A percentile compares a stretch with the other conserved stretches of the same genome.
phyloP scores from a whole-genome alignment of 78 protist species.

The slime mould (Dictyostelium discoideum) region dicty_2.7 NC_007091.3:1760001-1760500 shows the following conservation, averaged over 20 bases:
- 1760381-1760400: not conserved
- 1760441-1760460: not conserved
- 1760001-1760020: not conserved
- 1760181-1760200: not conserved
- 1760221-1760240: not conserved
- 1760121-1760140: not conserved
- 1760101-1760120: conserved; percentile 6
- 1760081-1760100: conserved; percentile 1
- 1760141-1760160: conserved; percentile 16
- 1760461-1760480: not conserved
- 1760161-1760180: conserved; percentile 6
- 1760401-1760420: not conserved
- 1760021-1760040: not conserved
- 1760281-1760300: not conserved
- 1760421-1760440: not conserved
- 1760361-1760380: conserved; percentile 5
- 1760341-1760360: not conserved
- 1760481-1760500: not conserved
- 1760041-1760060: conserved; percentile 8
- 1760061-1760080: conserved; percentile 14
- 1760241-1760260: not conserved
- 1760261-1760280: not conserved
- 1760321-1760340: too few species aligned
- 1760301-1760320: not conserved
- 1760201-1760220: not conserved